Base-by-base conservation (phyloP, 1,284 basidiomycete species). In the Phlebopus sp. region DNA sequence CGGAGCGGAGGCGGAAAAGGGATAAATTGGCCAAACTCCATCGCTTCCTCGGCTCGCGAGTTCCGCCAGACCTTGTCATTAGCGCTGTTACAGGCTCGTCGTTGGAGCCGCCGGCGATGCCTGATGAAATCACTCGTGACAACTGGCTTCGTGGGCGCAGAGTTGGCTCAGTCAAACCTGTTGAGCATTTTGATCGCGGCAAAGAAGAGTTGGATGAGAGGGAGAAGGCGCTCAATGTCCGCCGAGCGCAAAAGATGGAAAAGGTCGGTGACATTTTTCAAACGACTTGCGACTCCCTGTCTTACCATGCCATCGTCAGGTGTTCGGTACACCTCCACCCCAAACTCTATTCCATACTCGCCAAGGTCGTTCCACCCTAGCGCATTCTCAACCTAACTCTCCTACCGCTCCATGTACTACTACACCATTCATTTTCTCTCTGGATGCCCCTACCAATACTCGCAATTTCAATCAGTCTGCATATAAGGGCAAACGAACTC, bases 221-320 rank as follows among this genome's bases (percentile, higher is more conserved):
- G 54, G 87, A 90, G 60, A 88, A 87, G 68, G 83, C 84, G 13
- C 76, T 85, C 59, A 87, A 86, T 57, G 87, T 91, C 41, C 75
- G 82, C 45, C 70, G 88, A 41, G 88, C 87, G 27, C 73, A 83
- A 58, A 91, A 91, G 69, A 90, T 91, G 86, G 86, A 90, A 67
- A 84, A 85, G 80, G 87, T 86, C 48, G 38, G 73, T 66, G 32
- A 7, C 9, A 42, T 23, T 52, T 17, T 47, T 34, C 44, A 42
- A 23, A 17, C 14, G 41, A 15, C 34, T 29, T 29, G 7, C 9
- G 27, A 29, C 10, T 49, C 30, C 37, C 30, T 41, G 37, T 19
- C 49, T 46, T 27, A 53, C 49, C 40, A 50, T 35, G 17, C 34
- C 47, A 39, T 19, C 37, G 14, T 7, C 50, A 91, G 88, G 75